Evolutionary conservation across 2,329 filamentous ascomycete species (phyloP).

Genomic region (Pseudonectria buxi): DNA sequence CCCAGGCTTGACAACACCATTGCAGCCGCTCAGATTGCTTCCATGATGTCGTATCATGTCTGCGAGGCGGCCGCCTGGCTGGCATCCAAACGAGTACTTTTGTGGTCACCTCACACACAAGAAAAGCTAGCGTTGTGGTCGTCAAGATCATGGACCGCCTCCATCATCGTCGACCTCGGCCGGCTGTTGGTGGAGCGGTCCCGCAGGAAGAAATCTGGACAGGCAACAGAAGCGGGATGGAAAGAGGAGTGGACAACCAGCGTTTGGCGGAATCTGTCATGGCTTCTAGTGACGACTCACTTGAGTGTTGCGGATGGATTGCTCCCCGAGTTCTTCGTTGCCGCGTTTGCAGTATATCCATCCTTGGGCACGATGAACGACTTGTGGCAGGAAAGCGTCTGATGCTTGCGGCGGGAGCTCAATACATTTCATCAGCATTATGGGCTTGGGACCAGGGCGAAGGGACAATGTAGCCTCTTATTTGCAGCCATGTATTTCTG

Average conservation of each 20-base stretch:
- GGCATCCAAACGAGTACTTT: constrained; percentile 1
- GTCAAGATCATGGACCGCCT: constrained; percentile 4
- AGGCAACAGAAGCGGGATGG: constrained; percentile 1
- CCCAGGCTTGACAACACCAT: background rate
- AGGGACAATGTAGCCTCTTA: too few relatives aligned
- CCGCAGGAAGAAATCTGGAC: background rate
- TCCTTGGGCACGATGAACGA: constrained; percentile 4
- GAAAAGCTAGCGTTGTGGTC: constrained; percentile 1
- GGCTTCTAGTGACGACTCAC: constrained; percentile 4
- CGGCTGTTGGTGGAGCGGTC: constrained; percentile 1
- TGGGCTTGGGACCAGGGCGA: too few relatives aligned
- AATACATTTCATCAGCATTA: too few relatives aligned
- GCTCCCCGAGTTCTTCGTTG: constrained; percentile 5
- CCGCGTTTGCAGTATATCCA: constrained; percentile 2
- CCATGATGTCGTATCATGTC: constrained; percentile 3
- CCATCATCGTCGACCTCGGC: constrained; percentile 1
- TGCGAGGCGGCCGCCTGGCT: constrained; percentile 4
- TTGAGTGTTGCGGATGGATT: constrained; percentile 5
- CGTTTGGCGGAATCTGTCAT: constrained; percentile 4
- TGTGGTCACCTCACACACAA: constrained; percentile 3
- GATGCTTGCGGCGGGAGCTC: too few relatives aligned
- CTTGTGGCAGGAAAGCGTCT: constrained; percentile 3
- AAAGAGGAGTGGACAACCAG: constrained; percentile 3
- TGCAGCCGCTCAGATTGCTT: background rate
- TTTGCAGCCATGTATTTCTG: too few relatives aligned